These are phyloP conservation scores for Actinomucor elegans DNA, from an alignment of 371 early-diverging fungal genomes.

Conservation along the genomic window DNA sequence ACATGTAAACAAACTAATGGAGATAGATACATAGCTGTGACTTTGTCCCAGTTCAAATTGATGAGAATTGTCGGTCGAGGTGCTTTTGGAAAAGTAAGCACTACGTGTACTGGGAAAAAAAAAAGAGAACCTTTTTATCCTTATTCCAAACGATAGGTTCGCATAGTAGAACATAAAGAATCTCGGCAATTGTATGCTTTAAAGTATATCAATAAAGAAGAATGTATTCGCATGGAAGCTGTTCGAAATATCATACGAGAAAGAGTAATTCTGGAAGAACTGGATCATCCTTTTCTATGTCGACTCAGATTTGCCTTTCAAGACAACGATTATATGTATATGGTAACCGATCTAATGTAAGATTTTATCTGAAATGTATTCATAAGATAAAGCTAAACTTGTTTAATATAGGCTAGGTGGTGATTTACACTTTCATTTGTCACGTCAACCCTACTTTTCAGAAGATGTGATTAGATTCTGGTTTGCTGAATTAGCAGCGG, in stretches of 20 bases:
- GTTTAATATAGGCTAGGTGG: conserved; percentile 69
- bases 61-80: conserved; percentile 71
- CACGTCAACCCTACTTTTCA: conserved; percentile 58
- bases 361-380: not conserved
- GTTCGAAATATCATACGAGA: conserved; percentile 79
- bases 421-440: conserved; percentile 79
- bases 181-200: conserved; percentile 72
- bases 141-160: conserved; percentile 49
- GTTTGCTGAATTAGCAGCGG: conserved; percentile 76
- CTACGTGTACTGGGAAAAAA: no score
- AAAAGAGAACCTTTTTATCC: not conserved
- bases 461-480: conserved; percentile 77
- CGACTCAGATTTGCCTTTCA: conserved; percentile 85
- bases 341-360: conserved; percentile 86
- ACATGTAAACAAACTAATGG: conserved; percentile 1
- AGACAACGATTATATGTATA: conserved; percentile 81
- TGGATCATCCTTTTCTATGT: conserved; percentile 79
- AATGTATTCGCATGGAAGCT: conserved; percentile 78
- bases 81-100: conserved; percentile 77
- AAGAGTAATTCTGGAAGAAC: conserved; percentile 73
- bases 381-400: conserved; percentile 9
- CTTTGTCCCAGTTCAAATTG: conserved; percentile 68
- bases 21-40: conserved; percentile 30
- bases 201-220: conserved; percentile 82
- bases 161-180: conserved; percentile 73